Conservation (phyloP, 768 basidiomycete species). For the Chalciporus chontae region DNA sequence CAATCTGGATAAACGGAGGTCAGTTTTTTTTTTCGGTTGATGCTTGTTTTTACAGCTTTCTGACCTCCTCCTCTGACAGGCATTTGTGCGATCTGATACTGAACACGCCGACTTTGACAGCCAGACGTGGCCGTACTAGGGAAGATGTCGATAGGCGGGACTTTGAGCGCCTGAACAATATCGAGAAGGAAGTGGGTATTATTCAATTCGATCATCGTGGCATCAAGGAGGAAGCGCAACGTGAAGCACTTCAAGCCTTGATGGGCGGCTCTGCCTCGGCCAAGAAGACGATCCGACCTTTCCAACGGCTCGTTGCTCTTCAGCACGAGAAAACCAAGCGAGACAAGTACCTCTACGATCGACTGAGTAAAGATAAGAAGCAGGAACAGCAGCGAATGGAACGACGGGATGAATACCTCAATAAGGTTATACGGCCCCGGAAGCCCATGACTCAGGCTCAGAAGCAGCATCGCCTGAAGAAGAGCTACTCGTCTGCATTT, state of each 20-base stretch:
- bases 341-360: slow-evolving; percentile 65
- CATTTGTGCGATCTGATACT: slow-evolving; percentile 64
- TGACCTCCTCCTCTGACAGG: slow-evolving; percentile 36
- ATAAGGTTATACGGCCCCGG: slow-evolving; percentile 61
- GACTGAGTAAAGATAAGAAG: slow-evolving; percentile 71
- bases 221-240: slow-evolving; percentile 72
- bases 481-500: slow-evolving; percentile 80
- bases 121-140: slow-evolving; percentile 41
- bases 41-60: background rate
- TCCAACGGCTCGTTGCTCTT: slow-evolving; percentile 56
- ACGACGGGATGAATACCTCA: slow-evolving; percentile 70
- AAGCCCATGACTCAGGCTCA: slow-evolving; percentile 51
- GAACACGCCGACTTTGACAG: slow-evolving; percentile 46
- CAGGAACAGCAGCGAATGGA: slow-evolving; percentile 72
- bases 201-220: slow-evolving; percentile 67
- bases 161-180: slow-evolving; percentile 70
- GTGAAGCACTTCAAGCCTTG: slow-evolving; percentile 52
- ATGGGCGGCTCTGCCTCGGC: slow-evolving; percentile 42
- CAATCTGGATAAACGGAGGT: slow-evolving; percentile 85
- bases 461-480: slow-evolving; percentile 83
- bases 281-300: slow-evolving; percentile 58
- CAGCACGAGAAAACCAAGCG: slow-evolving; percentile 84
- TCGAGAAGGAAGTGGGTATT: slow-evolving; percentile 63
- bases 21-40: slow-evolving; percentile 14
- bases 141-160: slow-evolving; percentile 62